phyloP scores from a whole-genome alignment of 768 basidiomycete species.

The Xerocomellus chrysenteron region DNA sequence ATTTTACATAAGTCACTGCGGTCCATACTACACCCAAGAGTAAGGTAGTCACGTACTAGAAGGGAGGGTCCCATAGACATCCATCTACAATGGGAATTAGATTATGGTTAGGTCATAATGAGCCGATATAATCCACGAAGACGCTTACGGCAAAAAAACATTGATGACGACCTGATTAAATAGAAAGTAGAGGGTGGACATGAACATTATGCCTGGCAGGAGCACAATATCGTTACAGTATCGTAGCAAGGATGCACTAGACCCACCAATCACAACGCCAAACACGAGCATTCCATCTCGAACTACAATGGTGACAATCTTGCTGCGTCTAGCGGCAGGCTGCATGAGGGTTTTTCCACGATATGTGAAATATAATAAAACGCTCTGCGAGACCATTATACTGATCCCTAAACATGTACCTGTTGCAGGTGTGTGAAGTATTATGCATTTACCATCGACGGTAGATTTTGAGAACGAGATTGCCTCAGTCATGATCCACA shows the following conservation, averaged over 20 bases:
- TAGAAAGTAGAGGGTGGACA: not conserved
- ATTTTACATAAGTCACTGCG: not conserved
- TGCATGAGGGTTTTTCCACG: conserved; percentile 11
- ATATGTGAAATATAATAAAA: conserved; percentile 16
- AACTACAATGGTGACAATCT: conserved; percentile 8
- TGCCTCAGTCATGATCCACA: not conserved
- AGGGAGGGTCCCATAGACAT: conserved; percentile 5
- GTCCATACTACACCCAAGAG: not conserved
- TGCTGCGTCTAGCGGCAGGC: conserved; percentile 13
- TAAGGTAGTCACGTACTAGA: conserved; percentile 6
- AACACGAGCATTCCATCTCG: conserved; percentile 19
- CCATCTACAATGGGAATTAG: conserved; percentile 10
- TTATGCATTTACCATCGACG: conserved; percentile 12
- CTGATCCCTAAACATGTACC: not conserved
- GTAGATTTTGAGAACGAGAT: not conserved
- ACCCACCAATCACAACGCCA: conserved; percentile 10
- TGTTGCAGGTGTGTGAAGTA: not conserved
- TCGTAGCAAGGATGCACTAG: not conserved
- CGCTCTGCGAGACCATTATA: conserved; percentile 10
- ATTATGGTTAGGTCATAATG: not conserved
- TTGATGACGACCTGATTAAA: conserved; percentile 9
- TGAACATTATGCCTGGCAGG: not conserved
- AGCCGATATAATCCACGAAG: not conserved
- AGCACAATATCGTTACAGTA: not conserved
- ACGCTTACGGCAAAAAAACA: conserved; percentile 18